Conservation (phyloP, 176 grass and related monocot genomes). For the Pontederia paniculata region DNA sequence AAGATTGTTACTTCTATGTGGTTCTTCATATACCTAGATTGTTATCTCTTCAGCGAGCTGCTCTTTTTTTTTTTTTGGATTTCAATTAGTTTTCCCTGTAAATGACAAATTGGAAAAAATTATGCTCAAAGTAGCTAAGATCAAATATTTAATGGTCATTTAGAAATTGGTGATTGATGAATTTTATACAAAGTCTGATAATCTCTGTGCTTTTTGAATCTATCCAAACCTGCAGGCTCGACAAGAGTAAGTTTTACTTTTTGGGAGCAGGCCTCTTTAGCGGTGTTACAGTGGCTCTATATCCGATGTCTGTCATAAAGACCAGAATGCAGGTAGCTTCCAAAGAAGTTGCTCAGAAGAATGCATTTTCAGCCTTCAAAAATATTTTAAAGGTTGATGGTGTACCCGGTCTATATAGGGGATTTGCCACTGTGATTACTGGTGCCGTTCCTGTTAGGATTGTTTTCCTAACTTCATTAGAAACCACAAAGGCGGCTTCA, state of each 20-base stretch:
- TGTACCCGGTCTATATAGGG: slow-evolving; percentile 64
- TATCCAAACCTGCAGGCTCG: slow-evolving; percentile 44
- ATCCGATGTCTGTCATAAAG: slow-evolving; percentile 91
- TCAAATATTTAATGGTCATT: too few species aligned
- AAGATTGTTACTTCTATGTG: too few species aligned
- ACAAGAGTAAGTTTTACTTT: slow-evolving; percentile 90
- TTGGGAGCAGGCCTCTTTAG: slow-evolving; percentile 87
- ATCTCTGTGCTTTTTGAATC: slow-evolving; percentile 9
- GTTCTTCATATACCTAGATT: too few species aligned
- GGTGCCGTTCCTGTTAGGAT: slow-evolving; percentile 88
- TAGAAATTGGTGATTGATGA: too few species aligned
- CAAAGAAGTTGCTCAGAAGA: slow-evolving; percentile 62
- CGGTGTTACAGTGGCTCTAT: slow-evolving; percentile 60
- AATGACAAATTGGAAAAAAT: too few species aligned
- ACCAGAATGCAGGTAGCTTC: slow-evolving; percentile 95
- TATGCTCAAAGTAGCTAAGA: too few species aligned
- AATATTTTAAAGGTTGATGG: slow-evolving; percentile 77
- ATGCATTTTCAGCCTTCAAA: slow-evolving; percentile 58
- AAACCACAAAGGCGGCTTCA: slow-evolving; percentile 71
- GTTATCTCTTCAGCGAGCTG: too few species aligned
- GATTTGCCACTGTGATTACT: slow-evolving; percentile 73
- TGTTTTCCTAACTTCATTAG: slow-evolving; percentile 69
- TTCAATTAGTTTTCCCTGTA: too few species aligned
- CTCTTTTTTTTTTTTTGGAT: too few species aligned
- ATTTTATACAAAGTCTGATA: not conserved